Evolutionary conservation across 371 early-diverging fungal species (phyloP), one percentile per base, ranked within the genome.

Genomic region (Smittium mucronatum): DNA sequence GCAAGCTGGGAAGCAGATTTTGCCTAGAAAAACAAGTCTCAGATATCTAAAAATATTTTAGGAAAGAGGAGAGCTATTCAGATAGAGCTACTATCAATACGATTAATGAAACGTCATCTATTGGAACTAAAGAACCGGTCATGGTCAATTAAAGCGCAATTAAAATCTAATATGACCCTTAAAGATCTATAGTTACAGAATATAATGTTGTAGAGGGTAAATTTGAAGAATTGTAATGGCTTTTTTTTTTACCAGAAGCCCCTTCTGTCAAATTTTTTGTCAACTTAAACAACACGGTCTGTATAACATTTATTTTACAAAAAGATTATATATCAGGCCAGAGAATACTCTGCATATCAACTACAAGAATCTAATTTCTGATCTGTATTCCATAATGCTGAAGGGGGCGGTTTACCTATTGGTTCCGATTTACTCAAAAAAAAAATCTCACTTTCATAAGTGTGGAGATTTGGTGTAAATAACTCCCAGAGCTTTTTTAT

Each of bases 361-460:
- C n/a, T 28, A n/a, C 5, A 61, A 61, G 28, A n/a, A 61, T 11
- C 32, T 61, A 15, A 5, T 28, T 16, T 5, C 63, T 16, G 63
- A 15, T 28, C 5, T 61, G n/a, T 30, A 15, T 61, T 11, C 63
- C 5, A 11, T 11, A 16, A 61, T 5, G n/a, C 63, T 61, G 30
- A 61, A 61, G 5, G 63, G 5, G n/a, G 63, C 32, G 5, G 32
- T 30, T 5, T 5, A n/a, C 28, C 28, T 5, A n/a, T 61, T n/a
- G n/a, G 63, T 61, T 61, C 32, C 16, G 28, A 33, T 61, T 16
- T 61, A 61, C 63, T 28, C 63, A 33, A n/a, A 61, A 28, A 61
- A 61, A 11, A 61, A 28, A n/a, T 15, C n/a, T n/a, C 63, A 5
- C 63, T 61, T 11, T 5, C 63, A 28, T n/a, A 61, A 5, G 63